Base-by-base conservation (phyloP, 139 green algal genomes). In the Chlorella sp. region DNA sequence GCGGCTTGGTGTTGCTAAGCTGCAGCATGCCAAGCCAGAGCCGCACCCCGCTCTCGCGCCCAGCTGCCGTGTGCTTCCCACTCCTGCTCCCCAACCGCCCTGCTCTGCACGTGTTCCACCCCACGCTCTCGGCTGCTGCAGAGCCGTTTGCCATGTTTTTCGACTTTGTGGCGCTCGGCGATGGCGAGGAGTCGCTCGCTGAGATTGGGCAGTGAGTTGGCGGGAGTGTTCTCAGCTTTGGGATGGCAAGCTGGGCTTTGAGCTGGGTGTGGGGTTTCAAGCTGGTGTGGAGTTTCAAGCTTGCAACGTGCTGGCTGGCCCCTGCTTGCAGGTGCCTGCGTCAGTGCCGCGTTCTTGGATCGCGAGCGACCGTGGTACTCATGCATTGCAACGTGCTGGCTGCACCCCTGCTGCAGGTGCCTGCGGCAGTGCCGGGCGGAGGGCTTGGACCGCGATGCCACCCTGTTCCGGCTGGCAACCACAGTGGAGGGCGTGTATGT, bases 141-240 rank as follows among this genome's bases (percentile, higher is more conserved):
- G 93, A 96, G 89, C 93, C 93, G 38, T 96, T 95, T 46, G 74
- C 88, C 34, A 90, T 94, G 73, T 96, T 96, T 73, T 93, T 95
- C 51, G 93, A 96, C 76, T 96, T 94, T 60, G 83, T 96, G 56
- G 92, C 90, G 22, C 86, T 96, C 26, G 93, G 93, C 11, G 91
- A 94, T 80, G 89, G 92, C 56, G 92, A 93, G 77, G 92, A 87
- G 76, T n/a, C 87, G 73, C 86, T 90, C n/a, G 81, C 86, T 54
- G 93, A 96, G 82, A 95, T 96, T 32, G 94, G 87, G 1, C 77
- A 85, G 58, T 96, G 51, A 60, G 51, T 60, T 54, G 46, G n/a
- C n/a, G n/a, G n/a, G n/a, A n/a, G n/a, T n/a, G n/a, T n/a, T n/a
- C n/a, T n/a, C n/a, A n/a, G n/a, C n/a, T n/a, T n/a, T n/a, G n/a